Evolutionary conservation across 106 monocot species (phyloP).

Genomic region (Dendrobium catenatum): DNA sequence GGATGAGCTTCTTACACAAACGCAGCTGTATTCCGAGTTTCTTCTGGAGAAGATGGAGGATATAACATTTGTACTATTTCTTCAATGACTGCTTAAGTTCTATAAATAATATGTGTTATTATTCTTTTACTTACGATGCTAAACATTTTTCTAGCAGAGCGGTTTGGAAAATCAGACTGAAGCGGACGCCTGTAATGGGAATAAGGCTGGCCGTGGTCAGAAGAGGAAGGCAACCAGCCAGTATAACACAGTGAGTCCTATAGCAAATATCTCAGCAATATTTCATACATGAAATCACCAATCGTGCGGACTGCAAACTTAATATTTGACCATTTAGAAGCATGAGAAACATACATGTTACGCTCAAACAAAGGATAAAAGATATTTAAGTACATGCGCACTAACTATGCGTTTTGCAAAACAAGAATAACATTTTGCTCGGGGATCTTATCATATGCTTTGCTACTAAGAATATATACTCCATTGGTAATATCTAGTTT

Average conservation of each 20-base stretch:
- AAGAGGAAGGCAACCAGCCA: constrained; percentile 56
- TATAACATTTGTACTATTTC: constrained; percentile 44
- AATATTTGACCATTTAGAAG: background rate
- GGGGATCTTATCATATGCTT: too few species aligned
- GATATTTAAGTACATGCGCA: background rate
- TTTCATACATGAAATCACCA: background rate
- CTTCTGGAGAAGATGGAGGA: constrained; percentile 87
- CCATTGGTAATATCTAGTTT: too few species aligned
- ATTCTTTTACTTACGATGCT: constrained; percentile 2
- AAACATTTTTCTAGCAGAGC: constrained; percentile 22
- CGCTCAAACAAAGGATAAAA: background rate
- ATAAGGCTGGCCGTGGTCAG: constrained; percentile 45
- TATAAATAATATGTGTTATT: background rate
- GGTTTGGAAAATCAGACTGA: constrained; percentile 17
- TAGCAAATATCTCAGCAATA: background rate
- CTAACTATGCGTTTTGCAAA: background rate
- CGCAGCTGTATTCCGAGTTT: constrained; percentile 51
- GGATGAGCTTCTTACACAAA: constrained; percentile 25
- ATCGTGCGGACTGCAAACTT: background rate
- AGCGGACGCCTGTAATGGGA: constrained; percentile 23
- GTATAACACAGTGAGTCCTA: constrained; percentile 45
- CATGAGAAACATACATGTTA: background rate
- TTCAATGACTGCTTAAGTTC: background rate
- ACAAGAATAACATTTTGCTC: background rate
- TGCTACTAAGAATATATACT: too few species aligned